Conservation (phyloP, 306 rosid genomes). For the Gleditsia sinensis region DNA sequence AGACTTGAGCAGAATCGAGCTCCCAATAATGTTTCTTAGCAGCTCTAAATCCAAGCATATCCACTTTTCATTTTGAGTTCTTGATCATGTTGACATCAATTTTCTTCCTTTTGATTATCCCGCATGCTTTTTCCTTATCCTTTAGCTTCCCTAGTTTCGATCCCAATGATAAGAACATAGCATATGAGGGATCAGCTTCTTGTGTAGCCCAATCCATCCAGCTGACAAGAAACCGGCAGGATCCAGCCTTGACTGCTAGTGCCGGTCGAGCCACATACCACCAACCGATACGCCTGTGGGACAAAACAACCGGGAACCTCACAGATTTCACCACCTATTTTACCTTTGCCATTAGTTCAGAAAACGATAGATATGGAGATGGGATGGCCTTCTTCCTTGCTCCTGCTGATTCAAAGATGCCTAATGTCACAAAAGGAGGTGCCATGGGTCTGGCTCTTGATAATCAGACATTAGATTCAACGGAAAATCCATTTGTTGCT, state of each 20-base stretch:
- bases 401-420: constrained; percentile 23
- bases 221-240: not conserved
- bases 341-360: constrained; percentile 40
- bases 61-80: not conserved
- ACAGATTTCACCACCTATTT: constrained; percentile 52
- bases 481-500: constrained; percentile 42
- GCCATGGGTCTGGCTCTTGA: constrained; percentile 30
- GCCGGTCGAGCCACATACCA: constrained; percentile 43
- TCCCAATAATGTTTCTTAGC: not conserved
- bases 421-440: constrained; percentile 20
- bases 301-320: constrained; percentile 35
- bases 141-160: constrained; percentile 30
- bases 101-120: constrained; percentile 28
- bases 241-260: not conserved
- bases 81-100: not conserved
- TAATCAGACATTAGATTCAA: not conserved
- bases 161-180: not conserved
- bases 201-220: not conserved
- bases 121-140: constrained; percentile 17
- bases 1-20: too few species aligned
- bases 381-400: constrained; percentile 56
- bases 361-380: not conserved
- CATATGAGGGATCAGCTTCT: not conserved
- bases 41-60: too few species aligned
- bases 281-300: constrained; percentile 43